A percentile compares a stretch with the other conserved stretches of the same genome.
phyloP scores from a whole-genome alignment of 345 rosid genomes.

The Lepidium didymum region DNA sequence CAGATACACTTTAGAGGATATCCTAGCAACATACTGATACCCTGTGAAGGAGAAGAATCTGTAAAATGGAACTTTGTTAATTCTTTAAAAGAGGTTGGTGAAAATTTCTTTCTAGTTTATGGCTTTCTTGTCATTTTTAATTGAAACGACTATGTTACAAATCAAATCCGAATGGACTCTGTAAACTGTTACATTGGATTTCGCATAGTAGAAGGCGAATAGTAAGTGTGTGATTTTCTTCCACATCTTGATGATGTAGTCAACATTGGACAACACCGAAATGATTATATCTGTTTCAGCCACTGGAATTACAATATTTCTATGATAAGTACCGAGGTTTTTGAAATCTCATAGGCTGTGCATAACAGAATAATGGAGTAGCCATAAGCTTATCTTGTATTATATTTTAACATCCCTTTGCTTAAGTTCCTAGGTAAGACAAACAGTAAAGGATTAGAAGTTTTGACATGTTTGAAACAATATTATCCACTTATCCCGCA shows the following conservation, averaged over 20 bases:
- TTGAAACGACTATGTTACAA: background rate
- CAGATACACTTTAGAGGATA: slow-evolving; percentile 96
- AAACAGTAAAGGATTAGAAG: background rate
- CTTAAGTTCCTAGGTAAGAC: background rate
- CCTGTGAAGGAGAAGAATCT: slow-evolving; percentile 91
- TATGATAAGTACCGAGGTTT: background rate
- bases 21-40: slow-evolving; percentile 64
- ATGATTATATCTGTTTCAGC: background rate
- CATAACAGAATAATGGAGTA: background rate
- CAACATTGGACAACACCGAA: background rate
- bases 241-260: background rate
- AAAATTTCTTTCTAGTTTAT: background rate
- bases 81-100: slow-evolving; percentile 83
- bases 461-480: background rate
- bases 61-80: slow-evolving; percentile 92
- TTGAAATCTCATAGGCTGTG: background rate
- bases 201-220: background rate
- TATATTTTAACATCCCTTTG: background rate
- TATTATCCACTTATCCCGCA: slow-evolving; percentile 29
- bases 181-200: background rate
- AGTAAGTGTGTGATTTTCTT: background rate
- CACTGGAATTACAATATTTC: background rate
- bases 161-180: background rate
- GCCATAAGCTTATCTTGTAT: background rate
- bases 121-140: background rate